Base-by-base conservation (phyloP, 2,329 filamentous ascomycete genomes). In the Penicillium sp. region DNA sequence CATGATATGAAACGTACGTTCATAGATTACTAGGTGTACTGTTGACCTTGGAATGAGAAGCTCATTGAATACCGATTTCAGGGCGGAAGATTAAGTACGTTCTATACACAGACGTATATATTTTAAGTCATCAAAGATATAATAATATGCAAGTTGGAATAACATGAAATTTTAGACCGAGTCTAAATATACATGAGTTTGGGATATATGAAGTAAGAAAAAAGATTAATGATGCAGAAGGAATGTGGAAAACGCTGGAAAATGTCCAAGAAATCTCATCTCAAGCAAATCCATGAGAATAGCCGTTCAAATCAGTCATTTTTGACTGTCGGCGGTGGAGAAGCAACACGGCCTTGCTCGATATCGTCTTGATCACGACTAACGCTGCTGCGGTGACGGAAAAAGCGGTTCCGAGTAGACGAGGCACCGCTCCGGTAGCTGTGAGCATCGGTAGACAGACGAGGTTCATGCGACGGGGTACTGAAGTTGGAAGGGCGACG, bases 371-470 rank as follows among this genome's bases (percentile, higher is more conserved):
- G 65, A 33, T 68, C 67, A 10, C 61, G 65, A 49, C 61, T 64
- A 51, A 63, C 54, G 49, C 62, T 68, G 26, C 67, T 73, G 53
- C 72, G 72, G n/a, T 84, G 80, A 35, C 80, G 75, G 71, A 89
- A 85, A 75, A 89, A 88, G 3, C 86, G 80, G 61, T 87, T 87
- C 7, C 83, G 80, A 56, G 85, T 83, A 5, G 78, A 69, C 54
- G 57, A 74, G 21, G 62, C 68, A 29, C 69, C 67, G 62, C 64
- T 77, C 58, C 62, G 70, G 64, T 65, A 62, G 57, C 68, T 66
- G 46, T 63, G 57, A 5, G 70, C 69, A 8, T 73, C 71, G n/a
- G 61, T 67, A 8, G 71, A 73, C 25, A 58, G 64, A 23, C 69
- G 70, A 48, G 57, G 64, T 16, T 64, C 61, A 7, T 55, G 53